Evolutionary conservation across 176 grass and related monocot species (phyloP).

Genomic region (Carex littledalei): DNA sequence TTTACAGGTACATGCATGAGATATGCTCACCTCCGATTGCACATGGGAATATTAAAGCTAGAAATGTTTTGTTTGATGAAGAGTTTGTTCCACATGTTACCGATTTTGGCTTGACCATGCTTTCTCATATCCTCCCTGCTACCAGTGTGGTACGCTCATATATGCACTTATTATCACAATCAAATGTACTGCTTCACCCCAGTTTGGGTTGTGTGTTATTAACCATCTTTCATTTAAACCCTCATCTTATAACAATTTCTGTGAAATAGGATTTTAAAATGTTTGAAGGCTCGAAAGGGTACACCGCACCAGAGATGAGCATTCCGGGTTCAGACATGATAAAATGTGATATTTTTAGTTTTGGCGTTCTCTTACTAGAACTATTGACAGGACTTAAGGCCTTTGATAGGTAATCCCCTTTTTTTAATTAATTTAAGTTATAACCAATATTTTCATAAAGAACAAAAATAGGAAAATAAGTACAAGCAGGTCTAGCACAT

Average conservation of each 20-base stretch:
- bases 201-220: background rate
- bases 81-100: constrained; percentile 82
- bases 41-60: constrained; percentile 88
- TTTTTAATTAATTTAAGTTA: background rate
- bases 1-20: constrained; percentile 73
- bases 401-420: constrained; percentile 56
- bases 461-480: background rate
- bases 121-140: constrained; percentile 56
- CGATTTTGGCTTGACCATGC: constrained; percentile 61
- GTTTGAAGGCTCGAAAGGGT: constrained; percentile 52
- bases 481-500: background rate
- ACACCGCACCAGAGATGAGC: constrained; percentile 68
- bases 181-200: background rate
- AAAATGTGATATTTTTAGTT: constrained; percentile 88
- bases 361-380: constrained; percentile 88
- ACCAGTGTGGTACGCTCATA: constrained; percentile 39
- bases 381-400: constrained; percentile 86
- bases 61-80: constrained; percentile 93
- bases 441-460: constrained; percentile 6
- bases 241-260: background rate
- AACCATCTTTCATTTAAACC: background rate
- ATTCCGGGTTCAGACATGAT: constrained; percentile 42
- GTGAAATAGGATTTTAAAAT: constrained; percentile 50
- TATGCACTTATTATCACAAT: constrained; percentile 8
- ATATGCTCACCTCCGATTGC: constrained; percentile 70